Evolutionary conservation across 148 eudicot species (phyloP), one percentile per base, ranked within the genome.

Genomic region (Silene uniflora): DNA sequence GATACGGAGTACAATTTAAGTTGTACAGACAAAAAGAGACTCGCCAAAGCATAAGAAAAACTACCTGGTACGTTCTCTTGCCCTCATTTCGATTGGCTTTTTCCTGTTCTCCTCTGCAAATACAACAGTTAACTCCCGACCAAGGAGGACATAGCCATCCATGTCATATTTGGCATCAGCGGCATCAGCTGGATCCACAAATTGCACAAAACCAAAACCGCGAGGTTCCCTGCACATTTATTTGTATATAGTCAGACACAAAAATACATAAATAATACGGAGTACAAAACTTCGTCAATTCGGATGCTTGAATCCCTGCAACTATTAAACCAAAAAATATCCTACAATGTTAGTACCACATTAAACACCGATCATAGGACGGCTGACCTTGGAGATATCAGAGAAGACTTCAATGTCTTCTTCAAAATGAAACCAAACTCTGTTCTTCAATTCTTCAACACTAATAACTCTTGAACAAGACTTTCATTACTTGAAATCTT

Each of bases 151-250:
- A 75, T 89, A 90, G 49, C 98, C 98, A 86, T 93, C 95, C 98
- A 93, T 90, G 32, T 93, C 85, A 80, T 91, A 89, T 74, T 93
- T 91, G 71, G 98, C 98, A 72, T 93, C 98, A 0, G 87, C 93
- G 79, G 98, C 98, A 86, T 93, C 98, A 73, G 65, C 91, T 35
- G 98, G 95, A 73, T 93, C 90, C 79, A 91, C 58, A 82, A 76
- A 93, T 76, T 93, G 98, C 67, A 93, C 97, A 83, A 93, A 93
- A 78, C 98, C 98, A 86, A 93, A 93, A n/a, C 98, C 98, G 19
- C 98, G 97, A 63, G 97, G 98, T 74, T 91, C 90, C 81, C 98
- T 93, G 90, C 78, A 82, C 13, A 46, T 64, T 66, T 18, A 18
- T 66, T 32, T 14, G 14, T 52, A 78, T 7, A 46, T 2, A 42